phyloP scores from a whole-genome alignment of 768 basidiomycete genomes.

The Phlegmacium glaucopus region DNA sequence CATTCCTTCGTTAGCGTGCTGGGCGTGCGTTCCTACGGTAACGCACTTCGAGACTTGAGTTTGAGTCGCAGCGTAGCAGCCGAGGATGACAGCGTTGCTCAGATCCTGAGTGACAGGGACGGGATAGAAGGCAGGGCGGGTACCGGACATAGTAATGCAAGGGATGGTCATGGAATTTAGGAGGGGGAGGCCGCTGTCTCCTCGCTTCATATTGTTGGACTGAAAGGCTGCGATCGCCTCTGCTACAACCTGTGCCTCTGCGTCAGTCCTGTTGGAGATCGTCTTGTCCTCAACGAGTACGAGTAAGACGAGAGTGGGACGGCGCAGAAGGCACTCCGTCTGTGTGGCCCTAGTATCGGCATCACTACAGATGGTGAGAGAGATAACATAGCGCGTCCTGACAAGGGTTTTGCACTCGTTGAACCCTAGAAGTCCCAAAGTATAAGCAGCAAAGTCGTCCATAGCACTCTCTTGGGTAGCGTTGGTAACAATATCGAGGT shows the following conservation, averaged over 20 bases:
- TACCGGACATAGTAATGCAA: constrained; percentile 31
- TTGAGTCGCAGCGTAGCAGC: constrained; percentile 17
- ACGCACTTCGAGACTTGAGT: constrained; percentile 26
- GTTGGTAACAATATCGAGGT: constrained; percentile 18
- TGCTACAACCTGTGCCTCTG: constrained; percentile 24
- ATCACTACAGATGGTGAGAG: constrained; percentile 27
- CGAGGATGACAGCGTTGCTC: constrained; percentile 22
- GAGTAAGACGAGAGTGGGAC: constrained; percentile 20
- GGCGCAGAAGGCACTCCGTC: constrained; percentile 25
- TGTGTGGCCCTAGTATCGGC: constrained; percentile 10
- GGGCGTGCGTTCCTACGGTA: constrained; percentile 10
- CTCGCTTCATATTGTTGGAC: constrained; percentile 24
- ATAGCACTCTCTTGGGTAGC: constrained; percentile 18
- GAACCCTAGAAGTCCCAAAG: constrained; percentile 23
- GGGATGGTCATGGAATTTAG: constrained; percentile 29
- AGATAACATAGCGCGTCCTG: constrained; percentile 18
- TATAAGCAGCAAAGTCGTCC: constrained; percentile 20
- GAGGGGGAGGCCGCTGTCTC: constrained; percentile 8
- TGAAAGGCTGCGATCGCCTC: constrained; percentile 30
- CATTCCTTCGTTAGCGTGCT: constrained; percentile 24
- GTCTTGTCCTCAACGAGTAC: constrained; percentile 23
- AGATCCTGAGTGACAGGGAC: constrained; percentile 29
- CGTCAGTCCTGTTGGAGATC: constrained; percentile 11
- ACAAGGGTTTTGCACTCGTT: constrained; percentile 10
- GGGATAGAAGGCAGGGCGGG: constrained; percentile 32